Conservation (phyloP, 1,284 basidiomycete species). For the Neotropicomus parvogracilis region DNA sequence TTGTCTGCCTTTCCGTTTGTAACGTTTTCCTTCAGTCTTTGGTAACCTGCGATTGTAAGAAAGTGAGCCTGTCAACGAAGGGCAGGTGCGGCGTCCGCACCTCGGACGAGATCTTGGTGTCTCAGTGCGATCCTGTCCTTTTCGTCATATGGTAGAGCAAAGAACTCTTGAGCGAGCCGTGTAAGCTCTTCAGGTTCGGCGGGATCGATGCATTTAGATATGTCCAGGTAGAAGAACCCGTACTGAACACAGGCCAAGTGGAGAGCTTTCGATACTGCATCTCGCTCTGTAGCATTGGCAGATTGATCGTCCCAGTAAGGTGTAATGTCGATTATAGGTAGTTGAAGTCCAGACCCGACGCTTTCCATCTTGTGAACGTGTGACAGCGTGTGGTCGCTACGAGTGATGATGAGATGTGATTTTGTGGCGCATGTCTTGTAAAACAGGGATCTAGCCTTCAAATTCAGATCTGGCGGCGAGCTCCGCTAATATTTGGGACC, state of each 20-base stretch:
- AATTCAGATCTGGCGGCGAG: too few relatives aligned
- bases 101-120: conserved; percentile 70
- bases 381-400: too few relatives aligned
- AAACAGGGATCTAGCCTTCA: too few relatives aligned
- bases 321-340: conserved; percentile 51
- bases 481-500: too few relatives aligned
- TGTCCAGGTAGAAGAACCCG: conserved; percentile 85
- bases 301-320: conserved; percentile 44
- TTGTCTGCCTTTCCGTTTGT: conserved; percentile 82
- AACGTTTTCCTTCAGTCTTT: conserved; percentile 72
- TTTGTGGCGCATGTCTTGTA: not conserved
- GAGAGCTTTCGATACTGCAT: conserved; percentile 52
- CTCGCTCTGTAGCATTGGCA: conserved; percentile 14
- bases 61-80: not conserved
- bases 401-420: not conserved
- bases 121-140: conserved; percentile 67
- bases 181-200: conserved; percentile 65
- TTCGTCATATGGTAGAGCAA: conserved; percentile 62
- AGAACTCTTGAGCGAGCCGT: conserved; percentile 67
- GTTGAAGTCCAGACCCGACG: conserved; percentile 10
- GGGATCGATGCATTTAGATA: conserved; percentile 53
- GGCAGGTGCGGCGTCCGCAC: conserved; percentile 38
- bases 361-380: conserved; percentile 11
- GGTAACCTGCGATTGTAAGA: conserved; percentile 52
- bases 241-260: conserved; percentile 73